These are phyloP conservation scores for Colletotrichum sp. DNA, from an alignment of 2,329 filamentous ascomycete genomes.

Conservation along the genomic window DNA sequence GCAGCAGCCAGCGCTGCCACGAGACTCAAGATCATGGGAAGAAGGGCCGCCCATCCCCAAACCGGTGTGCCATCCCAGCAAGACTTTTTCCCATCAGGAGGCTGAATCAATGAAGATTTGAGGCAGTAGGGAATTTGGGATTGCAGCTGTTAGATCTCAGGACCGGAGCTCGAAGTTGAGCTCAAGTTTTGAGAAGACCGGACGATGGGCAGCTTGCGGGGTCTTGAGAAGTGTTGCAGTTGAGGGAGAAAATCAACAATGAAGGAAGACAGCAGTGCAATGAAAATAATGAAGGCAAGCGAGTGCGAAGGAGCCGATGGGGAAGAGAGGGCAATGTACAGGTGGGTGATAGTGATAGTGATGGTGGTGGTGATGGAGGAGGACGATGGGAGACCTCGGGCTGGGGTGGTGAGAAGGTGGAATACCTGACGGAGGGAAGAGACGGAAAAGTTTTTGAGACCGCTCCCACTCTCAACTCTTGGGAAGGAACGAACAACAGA, in stretches of 20 bases:
- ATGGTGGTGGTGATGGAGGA: background rate
- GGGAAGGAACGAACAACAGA: background rate
- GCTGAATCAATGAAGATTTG: background rate
- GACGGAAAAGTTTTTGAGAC: background rate
- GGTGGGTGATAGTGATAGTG: background rate
- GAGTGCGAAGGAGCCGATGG: background rate
- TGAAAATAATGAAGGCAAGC: background rate
- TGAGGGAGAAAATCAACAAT: background rate
- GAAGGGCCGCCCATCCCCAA: background rate
- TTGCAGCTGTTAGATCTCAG: background rate
- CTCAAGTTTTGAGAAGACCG: background rate
- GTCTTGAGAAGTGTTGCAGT: background rate
- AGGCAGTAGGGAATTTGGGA: accelerated
- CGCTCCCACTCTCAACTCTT: background rate
- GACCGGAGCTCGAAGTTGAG: background rate
- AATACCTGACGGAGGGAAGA: background rate
- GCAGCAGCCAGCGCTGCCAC: background rate
- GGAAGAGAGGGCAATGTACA: background rate
- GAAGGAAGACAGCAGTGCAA: background rate
- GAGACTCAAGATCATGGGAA: background rate
- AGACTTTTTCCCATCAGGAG: background rate
- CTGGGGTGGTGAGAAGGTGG: background rate
- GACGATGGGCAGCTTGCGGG: background rate
- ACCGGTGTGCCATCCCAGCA: accelerated
- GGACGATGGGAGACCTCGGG: background rate